Evolutionary conservation across 1,284 basidiomycete genomes (phyloP), one percentile per base, ranked within the genome.

Genomic region (Rhizoctonia solani): DNA sequence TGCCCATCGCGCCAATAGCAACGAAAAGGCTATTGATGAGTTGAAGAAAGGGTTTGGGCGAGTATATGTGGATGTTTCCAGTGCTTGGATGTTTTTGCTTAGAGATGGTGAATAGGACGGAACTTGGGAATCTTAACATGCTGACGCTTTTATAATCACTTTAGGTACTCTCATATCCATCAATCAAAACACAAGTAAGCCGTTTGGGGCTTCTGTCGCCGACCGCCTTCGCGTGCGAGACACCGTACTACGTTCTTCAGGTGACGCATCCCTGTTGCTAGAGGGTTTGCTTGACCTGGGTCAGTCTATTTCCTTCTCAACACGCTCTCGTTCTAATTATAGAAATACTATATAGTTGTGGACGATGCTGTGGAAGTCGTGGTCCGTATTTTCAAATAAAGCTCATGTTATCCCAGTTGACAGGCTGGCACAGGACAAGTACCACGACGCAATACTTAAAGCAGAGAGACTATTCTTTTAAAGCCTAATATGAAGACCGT

Each of bases 291-390:
- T 89, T 34, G 87, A 89, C 74, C 77, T 88, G 11, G 78, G 86
- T 87, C 58, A 39, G 81, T 77, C 16, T 16, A 25, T 39, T 39
- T 16, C 16, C 8, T 39, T 39, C 16, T 21, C 37, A 41, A n/a
- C 44, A 25, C 37, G 27, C 16, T 32, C n/a, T 32, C 44, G 19
- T 50, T 4, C 14, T 32, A n/a, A 19, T 34, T 14, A n/a, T 47
- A 11, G 21, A 27, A 21, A 6, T 21, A 49, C 1, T n/a, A n/a
- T n/a, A n/a, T 61, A 87, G 86, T 87, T 50, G 87, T 89, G 14
- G 87, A 89, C 73, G 79, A 82, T 54, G 84, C 85, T 0, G 73
- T 89, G n/a, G 83, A 87, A 73, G 83, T 89, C 19, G 80, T 88
- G n/a, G n/a, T n/a, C n/a, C n/a, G n/a, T n/a, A n/a, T n/a, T n/a